A percentile compares a stretch with the other conserved stretches of the same genome.
These are phyloP conservation scores for Kwoniella dejecticola DNA, from an alignment of 768 basidiomycete genomes.

Conservation along the genomic window DNA sequence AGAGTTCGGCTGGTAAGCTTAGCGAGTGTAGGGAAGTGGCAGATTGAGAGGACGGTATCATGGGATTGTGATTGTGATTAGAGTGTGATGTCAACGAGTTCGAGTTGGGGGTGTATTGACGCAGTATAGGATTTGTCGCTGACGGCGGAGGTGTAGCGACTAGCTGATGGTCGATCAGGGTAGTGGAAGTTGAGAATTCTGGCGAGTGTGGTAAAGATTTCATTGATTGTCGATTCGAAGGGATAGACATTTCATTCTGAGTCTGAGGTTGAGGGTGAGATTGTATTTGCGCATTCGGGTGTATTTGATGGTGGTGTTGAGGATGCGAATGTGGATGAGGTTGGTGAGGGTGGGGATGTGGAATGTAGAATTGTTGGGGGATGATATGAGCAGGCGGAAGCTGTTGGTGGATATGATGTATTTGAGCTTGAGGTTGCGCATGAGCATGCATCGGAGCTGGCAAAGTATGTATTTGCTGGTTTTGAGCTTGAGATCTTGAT, in stretches of 20 bases:
- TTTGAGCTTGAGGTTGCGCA: conserved; percentile 7
- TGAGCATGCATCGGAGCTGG: not conserved
- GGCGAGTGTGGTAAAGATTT: conserved; percentile 2
- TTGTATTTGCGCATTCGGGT: not conserved
- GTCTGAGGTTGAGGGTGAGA: not conserved
- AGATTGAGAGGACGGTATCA: too few relatives aligned
- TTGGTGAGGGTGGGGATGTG: conserved; percentile 5
- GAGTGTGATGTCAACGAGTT: too few relatives aligned
- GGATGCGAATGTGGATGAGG: not conserved
- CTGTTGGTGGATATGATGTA: conserved; percentile 8
- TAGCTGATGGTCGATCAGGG: not conserved
- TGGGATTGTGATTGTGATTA: too few relatives aligned
- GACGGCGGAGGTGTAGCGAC: conserved; percentile 2
- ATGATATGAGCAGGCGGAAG: not conserved
- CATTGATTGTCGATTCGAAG: not conserved
- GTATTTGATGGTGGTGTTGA: not conserved
- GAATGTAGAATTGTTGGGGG: conserved; percentile 3
- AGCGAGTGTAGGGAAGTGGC: too few relatives aligned
- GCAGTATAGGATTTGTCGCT: not conserved
- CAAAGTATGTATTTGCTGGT: not conserved
- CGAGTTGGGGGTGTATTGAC: not conserved
- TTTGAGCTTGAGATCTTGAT: not conserved
- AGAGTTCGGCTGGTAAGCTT: too few relatives aligned
- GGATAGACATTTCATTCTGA: not conserved
- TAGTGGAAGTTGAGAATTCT: conserved; percentile 1